Evolutionary conservation across 2,329 filamentous ascomycete genomes (phyloP), one percentile per base, ranked within the genome.

Genomic region (Cladosporium cucumerinum): DNA sequence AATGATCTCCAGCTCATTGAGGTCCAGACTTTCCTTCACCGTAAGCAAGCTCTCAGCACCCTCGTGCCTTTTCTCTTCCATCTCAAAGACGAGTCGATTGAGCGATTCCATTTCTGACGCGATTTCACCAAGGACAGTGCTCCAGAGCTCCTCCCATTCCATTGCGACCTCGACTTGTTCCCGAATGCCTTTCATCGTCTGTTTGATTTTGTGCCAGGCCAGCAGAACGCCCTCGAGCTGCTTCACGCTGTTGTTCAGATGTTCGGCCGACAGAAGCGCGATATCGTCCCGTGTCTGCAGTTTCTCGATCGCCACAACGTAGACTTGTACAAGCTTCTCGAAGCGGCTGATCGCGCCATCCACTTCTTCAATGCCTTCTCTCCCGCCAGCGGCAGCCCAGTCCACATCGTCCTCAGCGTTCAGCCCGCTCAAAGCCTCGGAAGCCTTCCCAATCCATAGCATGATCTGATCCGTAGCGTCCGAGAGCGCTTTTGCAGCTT

Each of bases 111-210:
- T 89, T 78, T 99, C 95, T 67, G 89, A 87, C 61, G 93, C 91
- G 67, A 98, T 97, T 75, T 98, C 94, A 52, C 93, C 94, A 2
- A 99, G 82, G 3, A 98, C 94, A 68, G 86, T 92, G 71, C 92
- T 92, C 94, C 95, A 98, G 39, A 99, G 83, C 78, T 98, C 93
- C 77, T 97, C 93, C 94, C 94, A 99, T 75, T 99, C 95, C 93
- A 98, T 96, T 55, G 95, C 95, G 65, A 97, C 88, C 77, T 98
- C 95, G 21, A 99, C 94, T 74, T 98, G 94, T 57, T 86, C 86
- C 75, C 96, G 96, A 64, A 97, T 90, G 28, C 80, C 88, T 68
- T 89, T 90, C 59, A 99, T 81, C 1, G 90, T 89, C 49, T 82
- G 83, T 72, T 92, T 90, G 72, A 97, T 94, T 69, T 88, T 87